Base-by-base conservation (phyloP, 192 early-diverging fungal species). In the Bifiguratus adelaidae region DNA sequence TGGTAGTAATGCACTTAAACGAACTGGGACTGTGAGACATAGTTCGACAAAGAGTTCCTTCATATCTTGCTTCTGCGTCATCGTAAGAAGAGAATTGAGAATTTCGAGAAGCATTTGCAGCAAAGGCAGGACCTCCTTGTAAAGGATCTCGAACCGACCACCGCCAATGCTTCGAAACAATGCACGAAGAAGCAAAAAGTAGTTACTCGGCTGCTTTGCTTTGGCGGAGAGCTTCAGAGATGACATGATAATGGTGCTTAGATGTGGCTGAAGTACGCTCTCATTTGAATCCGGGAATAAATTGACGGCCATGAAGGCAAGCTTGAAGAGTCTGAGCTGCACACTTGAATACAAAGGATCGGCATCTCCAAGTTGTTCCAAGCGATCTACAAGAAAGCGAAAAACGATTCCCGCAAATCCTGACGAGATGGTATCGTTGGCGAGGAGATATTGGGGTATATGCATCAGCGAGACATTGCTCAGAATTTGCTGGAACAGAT, bases 1-100 rank as follows among this genome's bases (percentile, higher is more conserved):
- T 0, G 95, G 95, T 4, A 99, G 72, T 19, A 98, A 63, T 1
- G 89, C 92, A 50, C 87, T 92, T 23, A 99, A 65, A 0, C 95
- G 80, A 8, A 99, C 95, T 12, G 97, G 97, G 0, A 99, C 92
- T 0, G 94, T 95, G 41, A 98, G 60, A 61, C 92, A 96, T 2
- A 98, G 77, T 53, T 99, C 95, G 23, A 97, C 89, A 74, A 95
- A 96, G n/a, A 98, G 68, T 55, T 97, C 94, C 30, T 83, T 78
- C 81, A 95, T 86, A 21, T 81, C 80, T 50, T 76, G 80, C 42
- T 86, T 83, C 46, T 86, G 80, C 6, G 92, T 84, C 6, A 80
- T 50, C 0, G 89, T 82, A 3, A 83, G 67, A 5, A 95, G 67
- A 16, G 69, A 67, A 55, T 97, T 98, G n/a, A 99, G 73, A 3